Base-by-base conservation (phyloP, 2,329 filamentous ascomycete species). In the Pseudocercospora fuligena region DNA sequence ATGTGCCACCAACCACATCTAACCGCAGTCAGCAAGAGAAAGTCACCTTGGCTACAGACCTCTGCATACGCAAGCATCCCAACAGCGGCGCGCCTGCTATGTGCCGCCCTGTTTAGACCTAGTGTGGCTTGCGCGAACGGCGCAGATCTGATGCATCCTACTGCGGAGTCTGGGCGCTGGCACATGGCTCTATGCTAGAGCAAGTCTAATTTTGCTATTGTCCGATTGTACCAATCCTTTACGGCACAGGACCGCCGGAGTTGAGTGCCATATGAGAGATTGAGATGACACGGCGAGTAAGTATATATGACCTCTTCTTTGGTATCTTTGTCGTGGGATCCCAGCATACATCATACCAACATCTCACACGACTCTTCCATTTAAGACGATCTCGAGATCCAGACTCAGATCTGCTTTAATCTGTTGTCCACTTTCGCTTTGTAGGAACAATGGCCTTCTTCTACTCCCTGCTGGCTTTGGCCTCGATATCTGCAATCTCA, bases 121-220 rank as follows among this genome's bases (percentile, higher is more conserved):
- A 49, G 51, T 31, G 60, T 67, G 65, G 65, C 65, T 59, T 65
- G 58, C 58, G 43, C 49, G 57, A 58, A 62, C 57, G 58, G 53
- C 53, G 61, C 60, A 64, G 65, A 69, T 69, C 65, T 56, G 25
- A 47, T 54, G 47, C 62, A 61, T 66, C 49, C 51, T 53, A 2
- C 51, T 31, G 33, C 27, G 23, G 60, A 21, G 60, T 43, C 33
- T 60, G 27, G 64, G 54, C 59, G 25, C n/a, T 59, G 51, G 51
- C 64, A 60, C 60, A 63, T 66, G 60, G 54, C 54, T 58, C 56
- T 29, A 19, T 54, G 60, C 64, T 60, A 63, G 57, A 23, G 31
- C 12, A 27, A 65, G 53, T 67, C 62, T 69, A 67, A 67, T 64
- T 65, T 65, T 66, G 62, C 60, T 25, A 25, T 63, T 61, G 21